These are phyloP conservation scores for Uronychia binucleata DNA, from an alignment of 73 alveolate genomes.

Conservation along the genomic window DNA sequence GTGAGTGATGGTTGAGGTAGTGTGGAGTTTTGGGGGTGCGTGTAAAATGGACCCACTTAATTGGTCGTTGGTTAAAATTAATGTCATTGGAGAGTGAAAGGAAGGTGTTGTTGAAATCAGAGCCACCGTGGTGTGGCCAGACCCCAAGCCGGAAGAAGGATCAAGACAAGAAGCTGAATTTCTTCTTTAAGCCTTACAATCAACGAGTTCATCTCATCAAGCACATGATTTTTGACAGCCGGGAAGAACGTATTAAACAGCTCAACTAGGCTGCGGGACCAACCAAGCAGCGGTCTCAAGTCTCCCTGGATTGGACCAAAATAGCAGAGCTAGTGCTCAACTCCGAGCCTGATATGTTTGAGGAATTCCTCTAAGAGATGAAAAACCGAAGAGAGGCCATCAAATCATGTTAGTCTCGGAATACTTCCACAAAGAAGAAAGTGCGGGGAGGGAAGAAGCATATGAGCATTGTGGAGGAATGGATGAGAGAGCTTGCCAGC, in stretches of 20 bases:
- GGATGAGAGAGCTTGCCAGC: neutral
- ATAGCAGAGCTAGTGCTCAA: neutral
- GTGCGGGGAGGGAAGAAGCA: neutral
- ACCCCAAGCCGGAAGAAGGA: neutral
- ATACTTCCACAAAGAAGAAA: neutral
- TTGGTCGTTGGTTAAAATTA: neutral
- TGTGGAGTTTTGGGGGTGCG: neutral
- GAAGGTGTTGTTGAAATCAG: neutral
- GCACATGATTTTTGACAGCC: neutral
- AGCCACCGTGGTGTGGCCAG: neutral
- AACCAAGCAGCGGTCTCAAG: neutral
- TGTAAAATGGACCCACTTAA: too few species aligned
- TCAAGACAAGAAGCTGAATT: neutral
- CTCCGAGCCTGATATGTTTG: neutral
- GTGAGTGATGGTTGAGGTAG: neutral
- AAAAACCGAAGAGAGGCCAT: neutral
- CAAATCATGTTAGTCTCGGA: neutral
- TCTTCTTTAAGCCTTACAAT: neutral
- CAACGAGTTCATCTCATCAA: neutral
- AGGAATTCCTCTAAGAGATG: neutral
- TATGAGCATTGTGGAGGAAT: neutral
- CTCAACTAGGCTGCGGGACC: neutral
- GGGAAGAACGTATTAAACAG: neutral
- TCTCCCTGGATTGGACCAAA: neutral
- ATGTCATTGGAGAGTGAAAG: neutral